Evolutionary conservation across 306 rosid genomes (phyloP).

Genomic region (Glycine tomentella): DNA sequence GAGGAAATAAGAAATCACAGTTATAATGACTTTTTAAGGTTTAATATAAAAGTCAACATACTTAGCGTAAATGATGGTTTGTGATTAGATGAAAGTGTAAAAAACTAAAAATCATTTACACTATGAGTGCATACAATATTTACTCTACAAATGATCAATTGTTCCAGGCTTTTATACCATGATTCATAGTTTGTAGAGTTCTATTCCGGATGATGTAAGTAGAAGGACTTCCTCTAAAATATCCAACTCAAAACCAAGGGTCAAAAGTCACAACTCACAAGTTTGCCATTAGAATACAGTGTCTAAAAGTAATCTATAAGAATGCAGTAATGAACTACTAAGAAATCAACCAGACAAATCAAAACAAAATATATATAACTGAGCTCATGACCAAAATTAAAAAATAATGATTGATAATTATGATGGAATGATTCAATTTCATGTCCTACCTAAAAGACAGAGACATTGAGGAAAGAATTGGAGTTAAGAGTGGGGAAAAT

Average conservation of each 20-base stretch:
- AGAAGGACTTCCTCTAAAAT: background rate
- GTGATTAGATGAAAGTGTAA: too few relatives aligned
- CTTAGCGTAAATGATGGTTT: too few relatives aligned
- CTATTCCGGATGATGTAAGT: background rate
- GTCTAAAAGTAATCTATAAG: background rate
- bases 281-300: background rate
- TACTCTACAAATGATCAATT: background rate
- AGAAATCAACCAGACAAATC: background rate
- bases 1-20: too few relatives aligned
- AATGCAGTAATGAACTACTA: background rate
- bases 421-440: background rate
- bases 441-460: background rate
- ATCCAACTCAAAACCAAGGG: background rate
- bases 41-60: too few relatives aligned
- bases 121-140: too few relatives aligned
- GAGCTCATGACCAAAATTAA: background rate
- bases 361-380: background rate
- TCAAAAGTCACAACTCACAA: background rate
- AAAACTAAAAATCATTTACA: too few relatives aligned
- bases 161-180: background rate
- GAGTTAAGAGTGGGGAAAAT: background rate
- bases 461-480: background rate
- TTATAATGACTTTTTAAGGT: too few relatives aligned
- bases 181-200: background rate
- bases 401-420: background rate